Conservation (phyloP, 192 early-diverging fungal genomes). For the Gryganskiella cystojenkinii region DNA sequence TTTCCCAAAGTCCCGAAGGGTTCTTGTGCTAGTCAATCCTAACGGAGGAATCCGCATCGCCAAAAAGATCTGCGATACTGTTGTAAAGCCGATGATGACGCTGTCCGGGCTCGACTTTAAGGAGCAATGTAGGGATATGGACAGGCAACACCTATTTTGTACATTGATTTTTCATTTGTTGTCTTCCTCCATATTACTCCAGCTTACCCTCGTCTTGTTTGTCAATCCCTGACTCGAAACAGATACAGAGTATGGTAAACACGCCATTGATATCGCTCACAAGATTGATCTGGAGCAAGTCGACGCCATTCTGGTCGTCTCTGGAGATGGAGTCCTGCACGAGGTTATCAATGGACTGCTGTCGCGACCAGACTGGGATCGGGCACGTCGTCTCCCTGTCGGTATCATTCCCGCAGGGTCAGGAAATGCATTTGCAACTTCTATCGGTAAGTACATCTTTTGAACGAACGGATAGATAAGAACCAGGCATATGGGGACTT, state of each 20-base stretch:
- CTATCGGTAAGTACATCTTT: conserved; percentile 25
- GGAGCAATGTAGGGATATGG: conserved; percentile 21
- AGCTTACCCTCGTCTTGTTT: conserved; percentile 5
- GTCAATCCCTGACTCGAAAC: too few species aligned
- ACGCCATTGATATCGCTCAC: conserved; percentile 42
- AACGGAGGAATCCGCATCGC: conserved; percentile 35
- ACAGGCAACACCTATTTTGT: not conserved
- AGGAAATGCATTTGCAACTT: conserved; percentile 60
- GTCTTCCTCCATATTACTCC: not conserved
- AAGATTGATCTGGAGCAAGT: conserved; percentile 24
- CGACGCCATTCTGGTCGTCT: conserved; percentile 31
- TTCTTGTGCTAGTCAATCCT: conserved; percentile 32
- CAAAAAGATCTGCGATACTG: conserved; percentile 24
- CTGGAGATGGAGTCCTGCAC: conserved; percentile 62
- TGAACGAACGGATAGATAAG: too few species aligned
- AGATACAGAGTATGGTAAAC: conserved; percentile 43
- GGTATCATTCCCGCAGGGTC: conserved; percentile 59
- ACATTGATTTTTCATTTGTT: not conserved
- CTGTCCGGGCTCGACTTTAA: conserved; percentile 30
- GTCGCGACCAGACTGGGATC: conserved; percentile 36
- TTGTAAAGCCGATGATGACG: conserved; percentile 39
- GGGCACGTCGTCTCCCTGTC: conserved; percentile 19
- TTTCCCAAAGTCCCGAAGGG: conserved; percentile 22
- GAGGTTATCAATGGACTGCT: conserved; percentile 61
- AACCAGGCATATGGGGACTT: too few species aligned